These are phyloP conservation scores for Westerdykella ornata DNA, from an alignment of 2,329 filamentous ascomycete genomes.

Conservation along the genomic window DNA sequence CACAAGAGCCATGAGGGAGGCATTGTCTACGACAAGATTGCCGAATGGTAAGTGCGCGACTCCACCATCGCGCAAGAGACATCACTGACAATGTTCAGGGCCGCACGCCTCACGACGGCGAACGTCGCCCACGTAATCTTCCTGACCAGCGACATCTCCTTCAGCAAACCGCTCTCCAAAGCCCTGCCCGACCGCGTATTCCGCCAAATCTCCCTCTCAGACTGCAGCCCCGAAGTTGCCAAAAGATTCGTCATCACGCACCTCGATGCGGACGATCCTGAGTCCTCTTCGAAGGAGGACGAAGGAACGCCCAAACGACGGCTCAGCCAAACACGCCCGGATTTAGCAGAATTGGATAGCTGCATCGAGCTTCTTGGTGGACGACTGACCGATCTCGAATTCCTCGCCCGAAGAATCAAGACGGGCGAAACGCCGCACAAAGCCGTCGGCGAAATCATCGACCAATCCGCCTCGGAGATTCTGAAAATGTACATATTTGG, in stretches of 20 bases:
- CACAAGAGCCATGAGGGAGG: constrained; percentile 57
- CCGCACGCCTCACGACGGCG: constrained; percentile 72
- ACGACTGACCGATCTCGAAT: constrained; percentile 90
- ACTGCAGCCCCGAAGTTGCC: constrained; percentile 75
- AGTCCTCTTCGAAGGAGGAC: constrained; percentile 33
- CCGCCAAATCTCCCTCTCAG: constrained; percentile 75
- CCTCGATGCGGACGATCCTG: constrained; percentile 48
- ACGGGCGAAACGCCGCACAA: constrained; percentile 74
- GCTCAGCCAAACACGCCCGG: constrained; percentile 44
- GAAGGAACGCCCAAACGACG: constrained; percentile 38
- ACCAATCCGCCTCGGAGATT: constrained; percentile 82
- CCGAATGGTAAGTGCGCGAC: constrained; percentile 57
- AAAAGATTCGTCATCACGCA: constrained; percentile 86
- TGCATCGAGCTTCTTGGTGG: constrained; percentile 81
- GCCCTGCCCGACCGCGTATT: constrained; percentile 88
- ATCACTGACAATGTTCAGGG: constrained; percentile 41
- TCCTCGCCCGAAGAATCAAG: constrained; percentile 82
- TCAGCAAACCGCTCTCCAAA: constrained; percentile 78
- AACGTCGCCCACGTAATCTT: constrained; percentile 94
- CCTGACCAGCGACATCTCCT: constrained; percentile 81
- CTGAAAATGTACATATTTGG: constrained; percentile 82
- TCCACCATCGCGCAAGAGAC: too few species aligned
- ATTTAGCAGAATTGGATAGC: constrained; percentile 67
- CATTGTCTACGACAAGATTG: constrained; percentile 49
- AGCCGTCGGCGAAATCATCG: constrained; percentile 81